Base-by-base conservation (phyloP, 495 filamentous ascomycete species). In the Poronia punctata region DNA sequence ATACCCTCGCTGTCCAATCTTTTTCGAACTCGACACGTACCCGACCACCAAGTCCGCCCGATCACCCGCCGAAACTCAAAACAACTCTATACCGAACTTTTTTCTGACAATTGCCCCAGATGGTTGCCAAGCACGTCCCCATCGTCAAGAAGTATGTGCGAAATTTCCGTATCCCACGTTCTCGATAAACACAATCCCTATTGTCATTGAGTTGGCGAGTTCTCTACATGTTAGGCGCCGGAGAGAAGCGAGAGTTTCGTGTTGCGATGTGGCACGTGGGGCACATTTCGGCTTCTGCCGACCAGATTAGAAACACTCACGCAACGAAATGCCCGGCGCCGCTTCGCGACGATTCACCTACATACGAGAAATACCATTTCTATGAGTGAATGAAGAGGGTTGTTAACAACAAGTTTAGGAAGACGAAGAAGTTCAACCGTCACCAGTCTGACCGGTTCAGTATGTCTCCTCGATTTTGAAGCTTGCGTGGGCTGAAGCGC, bases 141-240 rank as follows among this genome's bases (percentile, higher is more conserved):
- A 97, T 98, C 77, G 84, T 98, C 56, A 98, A 98, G 84, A 98
- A 98, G 86, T 90, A 88, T 67, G 84, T 84, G 56, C 38, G 46
- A 54, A 38, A 28, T 19, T 29, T 18, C 32, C 19, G 17, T 18
- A n/a, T 17, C 30, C 20, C 19, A 35, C n/a, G 19, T 18, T 11
- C 19, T 14, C 33, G 14, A 14, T 6, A 15, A 33, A 28, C 24
- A 43, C 25, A 27, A 18, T 16, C 18, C 35, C 23, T 27, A 37
- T 32, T 17, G n/a, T n/a, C n/a, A n/a, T n/a, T n/a, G n/a, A n/a
- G n/a, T n/a, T n/a, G n/a, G n/a, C n/a, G n/a, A n/a, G n/a, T n/a
- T n/a, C n/a, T n/a, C n/a, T n/a, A n/a, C n/a, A n/a, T n/a, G n/a
- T n/a, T n/a, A n/a, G n/a, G n/a, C n/a, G n/a, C n/a, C n/a, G n/a